Evolutionary conservation across 257 asterid species (phyloP).

Genomic region (Misopates orontium): DNA sequence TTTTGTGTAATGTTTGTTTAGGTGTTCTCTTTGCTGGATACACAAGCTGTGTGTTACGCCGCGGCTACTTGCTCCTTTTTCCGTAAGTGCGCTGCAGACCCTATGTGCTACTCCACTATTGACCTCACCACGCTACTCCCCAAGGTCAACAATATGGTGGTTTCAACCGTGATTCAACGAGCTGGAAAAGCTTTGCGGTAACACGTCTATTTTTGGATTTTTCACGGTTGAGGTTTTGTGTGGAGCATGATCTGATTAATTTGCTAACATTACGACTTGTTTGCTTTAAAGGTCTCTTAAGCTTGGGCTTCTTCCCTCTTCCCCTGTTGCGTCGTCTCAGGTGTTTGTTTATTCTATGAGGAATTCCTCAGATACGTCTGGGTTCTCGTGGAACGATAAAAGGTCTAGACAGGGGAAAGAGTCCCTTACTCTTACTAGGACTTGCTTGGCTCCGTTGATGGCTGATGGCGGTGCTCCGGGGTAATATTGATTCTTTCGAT

Average conservation of each 20-base stretch:
- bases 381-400: conserved; percentile 70
- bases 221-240: background rate
- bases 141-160: conserved; percentile 64
- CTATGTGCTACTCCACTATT: conserved; percentile 70
- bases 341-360: conserved; percentile 48
- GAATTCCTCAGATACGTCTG: conserved; percentile 60
- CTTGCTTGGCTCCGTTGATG: conserved; percentile 74
- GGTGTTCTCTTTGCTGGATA: conserved; percentile 79
- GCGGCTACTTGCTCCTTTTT: conserved; percentile 78
- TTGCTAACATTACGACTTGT: background rate
- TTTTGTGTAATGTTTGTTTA: conserved; percentile 27
- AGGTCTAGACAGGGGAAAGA: conserved; percentile 73
- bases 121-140: conserved; percentile 64
- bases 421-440: conserved; percentile 58
- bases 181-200: conserved; percentile 76
- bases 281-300: conserved; percentile 61
- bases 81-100: conserved; percentile 78
- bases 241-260: conserved; percentile 3
- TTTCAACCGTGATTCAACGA: conserved; percentile 76
- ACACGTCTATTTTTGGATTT: conserved; percentile 25
- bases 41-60: conserved; percentile 72
- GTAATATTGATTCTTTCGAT: conserved; percentile 41
- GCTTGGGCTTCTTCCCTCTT: conserved; percentile 68
- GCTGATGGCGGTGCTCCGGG: conserved; percentile 70
- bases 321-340: conserved; percentile 43